phyloP scores from a whole-genome alignment of 208 protist species.

The Leishmania major region DNA sequence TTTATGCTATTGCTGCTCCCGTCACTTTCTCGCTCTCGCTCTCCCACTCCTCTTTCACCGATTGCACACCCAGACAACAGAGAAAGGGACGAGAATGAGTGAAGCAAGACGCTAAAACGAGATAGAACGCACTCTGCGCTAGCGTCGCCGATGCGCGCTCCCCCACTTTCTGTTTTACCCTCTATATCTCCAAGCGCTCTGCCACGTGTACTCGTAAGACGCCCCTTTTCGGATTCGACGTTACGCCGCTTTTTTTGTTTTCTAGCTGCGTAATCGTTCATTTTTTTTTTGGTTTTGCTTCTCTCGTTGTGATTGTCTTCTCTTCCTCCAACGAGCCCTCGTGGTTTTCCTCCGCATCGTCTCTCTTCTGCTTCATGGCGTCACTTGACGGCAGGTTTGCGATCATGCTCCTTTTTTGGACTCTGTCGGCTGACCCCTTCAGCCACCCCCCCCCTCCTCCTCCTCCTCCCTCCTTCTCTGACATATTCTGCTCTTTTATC shows the following conservation, averaged over 20 bases:
- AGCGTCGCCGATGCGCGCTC: neutral
- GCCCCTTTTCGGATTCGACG: neutral
- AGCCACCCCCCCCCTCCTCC: neutral
- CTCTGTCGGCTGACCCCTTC: neutral
- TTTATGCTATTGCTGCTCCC: neutral
- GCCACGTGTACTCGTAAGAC: neutral
- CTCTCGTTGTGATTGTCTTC: neutral
- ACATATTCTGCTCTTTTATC: neutral
- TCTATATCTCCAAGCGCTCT: slow-evolving; percentile 22
- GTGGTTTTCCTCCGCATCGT: neutral
- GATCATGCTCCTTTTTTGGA: too few species aligned
- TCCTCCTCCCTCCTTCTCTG: neutral
- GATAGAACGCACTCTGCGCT: neutral
- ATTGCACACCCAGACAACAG: too few species aligned
- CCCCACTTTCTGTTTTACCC: neutral
- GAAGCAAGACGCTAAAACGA: neutral
- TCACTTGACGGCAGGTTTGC: neutral
- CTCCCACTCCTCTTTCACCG: too few species aligned
- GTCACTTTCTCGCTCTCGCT: neutral
- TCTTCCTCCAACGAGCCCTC: neutral
- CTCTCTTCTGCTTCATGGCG: neutral
- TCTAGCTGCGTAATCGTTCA: neutral
- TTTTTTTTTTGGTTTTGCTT: slow-evolving; percentile 6
- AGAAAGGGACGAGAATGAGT: too few species aligned
- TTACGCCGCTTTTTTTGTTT: neutral